Base-by-base conservation (phyloP, 2,329 filamentous ascomycete genomes). In the Sarocladium oryzae region DNA sequence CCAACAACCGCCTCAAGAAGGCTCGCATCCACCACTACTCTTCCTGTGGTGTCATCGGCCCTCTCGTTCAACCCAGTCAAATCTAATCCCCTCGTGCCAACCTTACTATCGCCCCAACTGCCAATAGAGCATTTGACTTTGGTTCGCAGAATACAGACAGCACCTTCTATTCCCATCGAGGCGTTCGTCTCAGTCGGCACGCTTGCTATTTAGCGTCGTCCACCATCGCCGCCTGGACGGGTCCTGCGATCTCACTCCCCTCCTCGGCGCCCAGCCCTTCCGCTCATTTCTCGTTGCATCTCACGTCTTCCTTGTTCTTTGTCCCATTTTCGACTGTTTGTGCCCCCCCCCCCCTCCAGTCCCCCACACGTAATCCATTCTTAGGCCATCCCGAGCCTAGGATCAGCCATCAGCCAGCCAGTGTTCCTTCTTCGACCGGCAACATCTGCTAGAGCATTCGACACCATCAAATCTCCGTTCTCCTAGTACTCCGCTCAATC, bases 311-410 rank as follows among this genome's bases (percentile, higher is more conserved):
- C 26, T 26, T 46, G 38, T 46, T 33, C 16, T 26, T 33, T 20
- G 18, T 21, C 7, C 52, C 40, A 18, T 33, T 45, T 13, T 28
- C 15, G 45, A 23, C 20, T n/a, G 21, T 32, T 21, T 5, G n/a
- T n/a, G n/a, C n/a, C n/a, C n/a, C n/a, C n/a, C n/a, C n/a, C 23
- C 37, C 16, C n/a, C 45, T 13, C 40, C 40, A 4, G 40, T 18
- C 43, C 43, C 43, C 43, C 43, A 48, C 43, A 48, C 43, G 43
- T 48, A 32, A 30, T n/a, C 43, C 43, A 18, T 30, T 26, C 43
- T 33, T 18, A 21, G 26, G 33, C 43, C 43, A 9, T 45, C 8
- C 23, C 24, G 13, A 15, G 24, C n/a, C 43, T 26, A 28, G 24
- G 40, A 26, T 24, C 30, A n/a, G n/a, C n/a, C n/a, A n/a, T n/a